Conservation (phyloP, 495 filamentous ascomycete species). For the Rhizodiscina lignyota region DNA sequence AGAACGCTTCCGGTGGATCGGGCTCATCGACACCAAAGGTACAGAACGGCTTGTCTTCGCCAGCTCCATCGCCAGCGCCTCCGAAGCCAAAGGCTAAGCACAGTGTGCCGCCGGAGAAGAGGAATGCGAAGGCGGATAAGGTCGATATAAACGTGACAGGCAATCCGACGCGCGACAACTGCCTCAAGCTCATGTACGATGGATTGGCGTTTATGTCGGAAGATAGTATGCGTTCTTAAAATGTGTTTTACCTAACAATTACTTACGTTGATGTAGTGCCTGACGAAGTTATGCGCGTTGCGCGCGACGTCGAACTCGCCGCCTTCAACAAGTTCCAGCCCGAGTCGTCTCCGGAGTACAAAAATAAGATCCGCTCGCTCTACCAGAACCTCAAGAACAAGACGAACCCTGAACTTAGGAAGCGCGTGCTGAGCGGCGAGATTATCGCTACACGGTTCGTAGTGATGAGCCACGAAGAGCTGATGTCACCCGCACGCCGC, state of each 20-base stretch:
- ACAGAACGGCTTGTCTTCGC: slow-evolving; percentile 22
- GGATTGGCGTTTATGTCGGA: slow-evolving; percentile 46
- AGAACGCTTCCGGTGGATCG: slow-evolving; percentile 26
- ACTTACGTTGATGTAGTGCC: slow-evolving; percentile 22
- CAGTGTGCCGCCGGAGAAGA: slow-evolving; percentile 58
- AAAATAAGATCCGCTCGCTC: slow-evolving; percentile 71
- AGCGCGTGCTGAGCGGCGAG: slow-evolving; percentile 55
- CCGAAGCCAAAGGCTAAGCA: slow-evolving; percentile 30
- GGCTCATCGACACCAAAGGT: slow-evolving; percentile 28
- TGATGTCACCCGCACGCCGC: slow-evolving; percentile 56
- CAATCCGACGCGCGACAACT: slow-evolving; percentile 57
- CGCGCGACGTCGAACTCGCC: slow-evolving; percentile 55
- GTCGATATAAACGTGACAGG: slow-evolving; percentile 55
- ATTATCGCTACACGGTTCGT: slow-evolving; percentile 59
- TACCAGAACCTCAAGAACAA: slow-evolving; percentile 90
- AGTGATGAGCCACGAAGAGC: slow-evolving; percentile 54
- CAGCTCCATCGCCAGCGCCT: slow-evolving; percentile 21
- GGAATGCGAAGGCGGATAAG: slow-evolving; percentile 63
- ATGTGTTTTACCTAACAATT: not conserved
- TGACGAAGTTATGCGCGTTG: slow-evolving; percentile 45
- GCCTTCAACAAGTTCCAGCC: slow-evolving; percentile 47
- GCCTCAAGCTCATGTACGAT: slow-evolving; percentile 84
- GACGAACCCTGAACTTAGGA: slow-evolving; percentile 59
- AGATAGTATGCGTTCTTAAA: slow-evolving; percentile 24
- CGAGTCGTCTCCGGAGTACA: slow-evolving; percentile 57